Base-by-base conservation (phyloP, 2,329 filamentous ascomycete species). In the Ophiognomonia clavigignenti-juglandacearum region DNA sequence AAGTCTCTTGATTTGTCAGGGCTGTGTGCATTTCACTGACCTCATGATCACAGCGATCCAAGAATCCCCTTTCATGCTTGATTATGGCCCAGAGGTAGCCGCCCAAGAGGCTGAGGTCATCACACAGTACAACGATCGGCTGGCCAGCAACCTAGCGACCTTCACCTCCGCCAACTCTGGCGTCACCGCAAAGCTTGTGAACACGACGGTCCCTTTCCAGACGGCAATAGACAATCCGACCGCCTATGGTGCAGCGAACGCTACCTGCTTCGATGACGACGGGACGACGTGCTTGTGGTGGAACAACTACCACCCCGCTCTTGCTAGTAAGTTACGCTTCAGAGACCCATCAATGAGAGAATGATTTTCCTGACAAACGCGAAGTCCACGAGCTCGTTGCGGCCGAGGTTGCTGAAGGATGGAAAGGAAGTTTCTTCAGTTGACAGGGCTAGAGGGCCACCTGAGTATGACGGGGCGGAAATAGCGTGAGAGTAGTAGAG, bases 261-360 rank as follows among this genome's bases (percentile, higher is more conserved):
- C 69, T 2, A 66, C 60, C 1, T 74, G 71, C 55, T 67, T 57
- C 22, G 68, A 71, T 31, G 54, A 45, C 0, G 60, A 74, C 37
- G 72, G 72, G 4, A 61, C 57, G 13, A 70, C 63, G 10, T 74
- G 72, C 47, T 44, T 74, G 27, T 74, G 72, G 70, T 69, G 64
- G 46, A 67, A 73, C 42, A 56, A 68, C 26, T 72, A 71, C 29
- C 69, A 72, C 27, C 69, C 69, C 0, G 69, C 60, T 0, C 53
- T 69, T 6, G 61, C 61, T 8, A 71, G 71, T 8, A 65, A 44
- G 42, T 5, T 16, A 19, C 6, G 7, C 3, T 19, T 6, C 23
- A 14, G 13, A 10, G 16, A 16, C 11, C 16, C 14, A 20, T 20
- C 11, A 23, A 22, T 26, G 4, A 31, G 11, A 16, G n/a, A 23